Conservation (phyloP, 192 early-diverging fungal genomes). For the Neocallimastix lanati region DNA sequence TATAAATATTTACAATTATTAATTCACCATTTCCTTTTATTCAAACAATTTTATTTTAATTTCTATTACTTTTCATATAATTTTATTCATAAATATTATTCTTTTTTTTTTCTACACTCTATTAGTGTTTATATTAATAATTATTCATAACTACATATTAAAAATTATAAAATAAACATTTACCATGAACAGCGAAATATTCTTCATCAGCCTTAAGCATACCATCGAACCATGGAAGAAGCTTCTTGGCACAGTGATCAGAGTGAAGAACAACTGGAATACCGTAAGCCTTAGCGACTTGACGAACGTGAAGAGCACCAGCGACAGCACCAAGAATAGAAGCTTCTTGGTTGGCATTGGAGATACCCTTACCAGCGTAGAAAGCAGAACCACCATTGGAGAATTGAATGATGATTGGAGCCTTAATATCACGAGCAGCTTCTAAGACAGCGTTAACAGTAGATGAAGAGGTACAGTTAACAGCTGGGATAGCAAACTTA, state of each 20-base stretch:
- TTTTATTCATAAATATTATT: no score
- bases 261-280: constrained; percentile 59
- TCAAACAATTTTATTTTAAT: no score
- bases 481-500: background rate
- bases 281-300: constrained; percentile 68
- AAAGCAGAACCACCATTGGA: constrained; percentile 81
- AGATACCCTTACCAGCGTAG: constrained; percentile 82
- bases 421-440: constrained; percentile 80
- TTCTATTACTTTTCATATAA: no score
- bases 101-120: no score
- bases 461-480: constrained; percentile 61
- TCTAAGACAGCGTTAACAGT: constrained; percentile 83
- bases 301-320: constrained; percentile 68
- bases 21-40: no score
- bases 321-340: constrained; percentile 76
- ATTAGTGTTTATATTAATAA: no score
- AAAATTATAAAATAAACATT: no score
- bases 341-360: constrained; percentile 73
- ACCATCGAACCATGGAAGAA: constrained; percentile 93
- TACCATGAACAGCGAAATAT: background rate
- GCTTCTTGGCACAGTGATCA: constrained; percentile 94
- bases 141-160: no score
- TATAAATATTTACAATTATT: no score
- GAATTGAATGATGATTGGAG: constrained; percentile 92
- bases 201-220: constrained; percentile 87